A percentile compares a stretch with the other conserved stretches of the same genome.
phyloP scores from a whole-genome alignment of 768 basidiomycete species.

The Exidia glandulosa region DNA sequence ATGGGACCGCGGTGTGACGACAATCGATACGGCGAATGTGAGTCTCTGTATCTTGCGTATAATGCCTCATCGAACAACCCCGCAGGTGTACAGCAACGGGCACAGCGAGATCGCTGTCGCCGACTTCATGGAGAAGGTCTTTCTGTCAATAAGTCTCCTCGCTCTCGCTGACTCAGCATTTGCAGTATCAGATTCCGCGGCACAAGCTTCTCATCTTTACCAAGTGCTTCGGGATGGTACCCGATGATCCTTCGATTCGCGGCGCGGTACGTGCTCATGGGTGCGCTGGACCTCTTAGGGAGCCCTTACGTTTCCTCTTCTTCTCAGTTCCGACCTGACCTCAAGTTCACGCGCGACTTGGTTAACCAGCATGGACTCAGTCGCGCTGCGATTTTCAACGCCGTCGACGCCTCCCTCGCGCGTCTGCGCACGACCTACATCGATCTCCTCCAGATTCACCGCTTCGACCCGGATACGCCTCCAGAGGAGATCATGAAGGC shows the following conservation, averaged over 20 bases:
- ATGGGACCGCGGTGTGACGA: constrained; percentile 19
- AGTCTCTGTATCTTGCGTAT: too few species aligned
- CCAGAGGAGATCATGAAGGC: constrained; percentile 39
- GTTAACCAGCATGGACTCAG: neutral
- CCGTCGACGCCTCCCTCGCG: constrained; percentile 25
- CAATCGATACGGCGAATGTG: constrained; percentile 20
- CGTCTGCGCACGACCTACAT: constrained; percentile 27
- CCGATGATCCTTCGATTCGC: constrained; percentile 1
- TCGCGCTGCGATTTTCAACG: constrained; percentile 26
- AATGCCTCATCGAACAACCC: too few species aligned
- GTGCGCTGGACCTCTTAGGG: neutral
- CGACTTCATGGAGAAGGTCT: constrained; percentile 10
- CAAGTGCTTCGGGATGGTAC: constrained; percentile 16
- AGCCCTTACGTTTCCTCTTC: neutral
- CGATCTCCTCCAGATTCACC: constrained; percentile 36
- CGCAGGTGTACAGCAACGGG: constrained; percentile 14
- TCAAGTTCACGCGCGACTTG: constrained; percentile 5
- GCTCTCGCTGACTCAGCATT: neutral
- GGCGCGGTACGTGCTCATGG: constrained; percentile 2
- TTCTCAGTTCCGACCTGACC: neutral
- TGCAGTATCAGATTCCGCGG: constrained; percentile 22
- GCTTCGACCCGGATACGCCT: constrained; percentile 26
- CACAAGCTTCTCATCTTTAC: constrained; percentile 21
- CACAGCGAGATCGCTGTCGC: constrained; percentile 11
- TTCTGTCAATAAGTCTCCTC: neutral